Percentiles rank a stretch among this genome's conserved stretches.
Conservation (phyloP, 345 rosid genomes). For the Eucalyptus erythrocorys region DNA sequence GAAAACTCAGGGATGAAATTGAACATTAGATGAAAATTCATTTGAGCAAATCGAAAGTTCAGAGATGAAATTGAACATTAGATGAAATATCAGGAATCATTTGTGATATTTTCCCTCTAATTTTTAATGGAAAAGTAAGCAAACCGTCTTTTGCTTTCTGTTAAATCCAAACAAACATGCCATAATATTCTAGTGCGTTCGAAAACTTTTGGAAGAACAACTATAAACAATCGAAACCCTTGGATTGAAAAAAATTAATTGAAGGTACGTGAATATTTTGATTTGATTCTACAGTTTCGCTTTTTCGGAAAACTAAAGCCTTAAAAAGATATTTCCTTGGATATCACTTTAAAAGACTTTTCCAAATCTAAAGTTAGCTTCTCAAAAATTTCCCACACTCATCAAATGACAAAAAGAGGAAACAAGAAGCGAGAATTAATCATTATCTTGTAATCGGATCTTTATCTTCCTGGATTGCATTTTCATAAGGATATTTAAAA, state of each 20-base stretch:
- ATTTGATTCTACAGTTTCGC: rapidly evolving
- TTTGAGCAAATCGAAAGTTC: no score
- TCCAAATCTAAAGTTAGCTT: not conserved
- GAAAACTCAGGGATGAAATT: no score
- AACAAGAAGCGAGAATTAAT: not conserved
- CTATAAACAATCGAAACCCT: not conserved
- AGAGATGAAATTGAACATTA: no score
- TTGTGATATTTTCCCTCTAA: no score
- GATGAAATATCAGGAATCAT: no score
- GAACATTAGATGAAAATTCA: no score
- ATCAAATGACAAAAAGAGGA: not conserved
- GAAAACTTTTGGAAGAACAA: rapidly evolving
- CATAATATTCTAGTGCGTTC: rapidly evolving
- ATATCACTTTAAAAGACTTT: not conserved
- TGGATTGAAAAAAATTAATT: not conserved
- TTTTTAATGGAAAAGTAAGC: rapidly evolving
- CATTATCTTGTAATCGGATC: not conserved
- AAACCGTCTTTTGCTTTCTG: not conserved
- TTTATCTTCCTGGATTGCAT: not conserved
- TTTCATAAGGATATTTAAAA: not conserved
- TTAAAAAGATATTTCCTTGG: not conserved
- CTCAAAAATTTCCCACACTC: not conserved
- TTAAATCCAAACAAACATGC: not conserved
- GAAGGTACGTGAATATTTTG: not conserved
- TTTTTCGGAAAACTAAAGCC: not conserved